Evolutionary conservation across 1,284 basidiomycete genomes (phyloP), one percentile per base, ranked within the genome.

Genomic region (Irpex lacteus): DNA sequence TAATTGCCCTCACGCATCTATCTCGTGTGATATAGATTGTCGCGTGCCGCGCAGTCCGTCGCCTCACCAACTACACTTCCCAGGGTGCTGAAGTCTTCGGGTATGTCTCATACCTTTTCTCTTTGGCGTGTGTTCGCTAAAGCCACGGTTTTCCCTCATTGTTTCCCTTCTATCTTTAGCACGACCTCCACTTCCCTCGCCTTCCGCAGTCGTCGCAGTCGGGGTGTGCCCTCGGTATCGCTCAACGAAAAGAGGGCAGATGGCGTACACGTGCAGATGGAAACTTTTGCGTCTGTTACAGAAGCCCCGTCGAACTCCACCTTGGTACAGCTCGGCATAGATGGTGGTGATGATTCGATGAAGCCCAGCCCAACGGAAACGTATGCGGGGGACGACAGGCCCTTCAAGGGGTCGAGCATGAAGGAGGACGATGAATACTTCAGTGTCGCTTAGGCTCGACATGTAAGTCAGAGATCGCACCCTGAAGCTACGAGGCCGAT

Each of bases 31-130:
- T 21, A 13, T 52, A 68, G 67, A 67, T 67, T 49, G 88, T 87
- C 19, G 89, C 89, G 0, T 87, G 84, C 70, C 84, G 89, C 59
- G 86, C 83, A 5, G 89, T 91, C 40, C 85, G 90, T 55, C 82
- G 89, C 55, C 73, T 91, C 57, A 26, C 26, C 26, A 26, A 26
- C 26, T 26, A 26, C 26, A 26, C 26, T 26, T 26, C 26, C 26
- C 26, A 26, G 26, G 26, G 26, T 26, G 26, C 26, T 26, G 26
- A 26, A 26, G 26, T 26, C 26, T 26, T 26, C 26, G 26, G 26
- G 26, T 26, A 26, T 26, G 26, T 26, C 26, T 26, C 26, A 26
- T 26, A 26, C 26, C 26, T 26, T 26, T 26, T 26, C 26, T 40
- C 40, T 18, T 55, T 13, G 7, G 11, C 19, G 26, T 26, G 26